Percentiles rank a stretch among this genome's conserved stretches.
phyloP scores from a whole-genome alignment of 1,284 basidiomycete genomes.

The Vanrija pseudolonga region DNA sequence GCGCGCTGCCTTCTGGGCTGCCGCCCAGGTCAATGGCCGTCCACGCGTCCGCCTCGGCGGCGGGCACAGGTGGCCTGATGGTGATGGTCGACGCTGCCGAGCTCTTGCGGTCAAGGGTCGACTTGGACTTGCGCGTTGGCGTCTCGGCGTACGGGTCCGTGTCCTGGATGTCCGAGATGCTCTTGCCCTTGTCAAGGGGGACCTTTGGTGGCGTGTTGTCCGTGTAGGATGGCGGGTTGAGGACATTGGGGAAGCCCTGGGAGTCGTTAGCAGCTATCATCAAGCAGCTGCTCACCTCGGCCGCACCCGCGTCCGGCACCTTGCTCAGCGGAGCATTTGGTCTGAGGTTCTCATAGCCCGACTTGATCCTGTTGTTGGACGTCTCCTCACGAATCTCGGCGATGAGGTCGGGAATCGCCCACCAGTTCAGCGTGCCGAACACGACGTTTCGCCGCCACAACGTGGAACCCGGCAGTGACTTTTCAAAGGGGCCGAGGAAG shows the following conservation, averaged over 20 bases:
- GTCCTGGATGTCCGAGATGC: neutral
- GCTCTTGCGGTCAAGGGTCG: neutral
- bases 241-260: slow-evolving; percentile 35
- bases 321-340: slow-evolving; percentile 34
- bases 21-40: too few species aligned
- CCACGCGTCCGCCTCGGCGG: neutral
- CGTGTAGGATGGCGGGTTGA: slow-evolving; percentile 23
- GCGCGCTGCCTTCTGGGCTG: too few species aligned
- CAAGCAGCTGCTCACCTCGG: slow-evolving; percentile 19
- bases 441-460: slow-evolving; percentile 45
- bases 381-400: slow-evolving; percentile 49
- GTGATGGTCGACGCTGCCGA: neutral
- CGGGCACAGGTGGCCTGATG: neutral
- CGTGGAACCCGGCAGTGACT: slow-evolving; percentile 32
- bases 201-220: slow-evolving; percentile 1
- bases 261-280: neutral
- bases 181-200: too few species aligned
- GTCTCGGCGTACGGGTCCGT: neutral
- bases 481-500: slow-evolving; percentile 39
- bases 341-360: slow-evolving; percentile 36
- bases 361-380: slow-evolving; percentile 47
- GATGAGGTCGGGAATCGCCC: slow-evolving; percentile 44
- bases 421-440: slow-evolving; percentile 44
- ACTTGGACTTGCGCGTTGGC: neutral
- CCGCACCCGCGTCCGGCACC: slow-evolving; percentile 41